Base-by-base conservation (phyloP, 495 filamentous ascomycete species). In the Penicillium goetzii region DNA sequence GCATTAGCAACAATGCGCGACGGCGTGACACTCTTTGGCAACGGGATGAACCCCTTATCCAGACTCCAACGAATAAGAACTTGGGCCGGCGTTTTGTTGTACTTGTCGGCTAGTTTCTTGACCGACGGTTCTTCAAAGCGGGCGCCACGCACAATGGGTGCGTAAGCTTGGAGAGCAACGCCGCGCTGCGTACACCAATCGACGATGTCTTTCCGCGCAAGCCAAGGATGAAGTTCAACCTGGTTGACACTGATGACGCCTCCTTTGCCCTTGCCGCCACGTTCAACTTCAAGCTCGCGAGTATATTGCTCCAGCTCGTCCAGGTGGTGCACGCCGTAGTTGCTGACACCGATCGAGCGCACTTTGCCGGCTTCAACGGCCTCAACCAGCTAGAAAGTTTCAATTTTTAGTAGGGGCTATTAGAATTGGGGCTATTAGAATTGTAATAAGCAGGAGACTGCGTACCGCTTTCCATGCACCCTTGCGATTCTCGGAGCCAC, bases 11-110 rank as follows among this genome's bases (percentile, higher is more conserved):
- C 47, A 62, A 95, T 94, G 15, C 91, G 78, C 26, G 76, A 78
- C 3, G 81, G 76, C 0, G 85, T 92, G 0, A 87, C 88, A 40
- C 88, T 92, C 79, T 94, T 94, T 5, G 91, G 90, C 26, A 95
- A 82, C 32, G 90, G 89, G 19, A 92, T 80, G 51, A 86, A 85
- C 0, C 68, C 68, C 54, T 69, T 67, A 52, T 70, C 68, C 67
- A 89, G 68, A 63, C 85, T 86, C 88, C 88, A 89, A 28, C 86
- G 75, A 19, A 91, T 72, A 69, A 91, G 70, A 34, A 91, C 69
- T 70, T 90, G 88, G 28, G 83, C 87, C 3, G 84, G 80, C 0
- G 83, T 85, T 63, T 84, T 86, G 4, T 59, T 61, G 63, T 90
- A 89, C 70, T 87, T 88, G 59, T 76, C 76, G 1, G 84, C 72